A percentile compares a stretch with the other conserved stretches of the same genome.
Conservation (phyloP, 73 alveolate genomes). For the Diophrys appendiculata region DNA sequence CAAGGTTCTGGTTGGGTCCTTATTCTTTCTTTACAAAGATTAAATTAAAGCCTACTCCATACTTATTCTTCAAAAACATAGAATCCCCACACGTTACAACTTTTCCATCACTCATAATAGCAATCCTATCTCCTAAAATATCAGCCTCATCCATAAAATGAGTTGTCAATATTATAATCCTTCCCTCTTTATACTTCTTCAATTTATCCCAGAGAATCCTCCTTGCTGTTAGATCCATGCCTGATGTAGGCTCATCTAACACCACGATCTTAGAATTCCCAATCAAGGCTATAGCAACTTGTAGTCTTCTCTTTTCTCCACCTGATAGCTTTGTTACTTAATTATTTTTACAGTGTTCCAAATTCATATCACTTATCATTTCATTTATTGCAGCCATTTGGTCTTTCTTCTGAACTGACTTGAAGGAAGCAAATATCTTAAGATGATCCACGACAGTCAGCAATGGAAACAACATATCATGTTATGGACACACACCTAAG, state of each 20-base stretch:
- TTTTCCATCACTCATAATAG: constrained; percentile 67
- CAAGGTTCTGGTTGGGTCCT: too few species aligned
- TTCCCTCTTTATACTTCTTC: constrained; percentile 73
- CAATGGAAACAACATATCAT: constrained; percentile 86
- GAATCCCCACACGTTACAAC: constrained; percentile 82
- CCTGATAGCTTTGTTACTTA: constrained; percentile 56
- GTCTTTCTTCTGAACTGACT: constrained; percentile 33
- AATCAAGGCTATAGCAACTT: constrained; percentile 68
- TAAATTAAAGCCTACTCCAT: constrained; percentile 86
- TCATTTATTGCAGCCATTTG: not conserved
- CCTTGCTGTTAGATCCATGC: constrained; percentile 91
- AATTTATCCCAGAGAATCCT: constrained; percentile 88
- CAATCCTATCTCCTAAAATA: constrained; percentile 73
- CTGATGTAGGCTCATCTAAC: constrained; percentile 90
- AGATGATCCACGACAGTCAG: constrained; percentile 80
- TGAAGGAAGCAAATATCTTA: constrained; percentile 70
- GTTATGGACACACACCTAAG: constrained; percentile 98
- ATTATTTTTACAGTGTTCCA: constrained; percentile 1
- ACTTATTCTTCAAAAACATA: constrained; percentile 75
- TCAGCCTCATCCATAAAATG: constrained; percentile 85
- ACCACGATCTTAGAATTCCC: constrained; percentile 64
- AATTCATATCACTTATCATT: constrained; percentile 2
- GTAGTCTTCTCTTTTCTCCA: constrained; percentile 77
- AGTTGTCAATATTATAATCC: constrained; percentile 78
- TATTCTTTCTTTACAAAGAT: constrained; percentile 64